Conservation (phyloP, 1,284 basidiomycete species). For the Pseudozyma tsukubaensis region DNA sequence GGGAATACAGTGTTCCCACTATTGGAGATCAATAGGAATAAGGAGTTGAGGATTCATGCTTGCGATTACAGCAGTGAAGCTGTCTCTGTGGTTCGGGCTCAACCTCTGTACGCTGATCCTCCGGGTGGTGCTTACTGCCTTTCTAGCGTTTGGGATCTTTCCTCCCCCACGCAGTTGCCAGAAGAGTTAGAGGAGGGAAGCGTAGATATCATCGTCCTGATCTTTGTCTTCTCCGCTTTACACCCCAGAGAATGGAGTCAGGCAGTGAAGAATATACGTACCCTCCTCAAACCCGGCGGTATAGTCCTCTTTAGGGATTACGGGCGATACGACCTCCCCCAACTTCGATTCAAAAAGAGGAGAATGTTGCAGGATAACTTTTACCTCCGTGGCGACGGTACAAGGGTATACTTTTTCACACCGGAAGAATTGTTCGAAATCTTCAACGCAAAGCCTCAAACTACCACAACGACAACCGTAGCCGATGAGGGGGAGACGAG, state of each 20-base stretch:
- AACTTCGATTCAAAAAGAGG: conserved; percentile 89
- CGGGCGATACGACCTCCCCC: conserved; percentile 87
- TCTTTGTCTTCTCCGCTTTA: conserved; percentile 93
- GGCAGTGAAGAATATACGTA: conserved; percentile 82
- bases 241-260: conserved; percentile 91
- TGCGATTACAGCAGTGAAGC: conserved; percentile 93
- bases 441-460: conserved; percentile 54
- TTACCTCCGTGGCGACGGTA: conserved; percentile 85
- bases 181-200: conserved; percentile 69
- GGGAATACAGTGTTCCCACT: conserved; percentile 95
- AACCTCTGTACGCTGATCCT: conserved; percentile 39
- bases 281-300: conserved; percentile 87
- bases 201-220: conserved; percentile 89
- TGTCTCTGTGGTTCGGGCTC: conserved; percentile 82
- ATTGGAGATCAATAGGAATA: conserved; percentile 83
- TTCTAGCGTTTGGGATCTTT: conserved; percentile 91
- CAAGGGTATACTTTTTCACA: conserved; percentile 72
- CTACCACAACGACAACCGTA: conserved; percentile 15
- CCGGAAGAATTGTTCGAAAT: conserved; percentile 59
- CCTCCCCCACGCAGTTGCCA: conserved; percentile 66
- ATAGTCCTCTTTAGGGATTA: conserved; percentile 90
- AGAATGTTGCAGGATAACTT: conserved; percentile 88
- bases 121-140: conserved; percentile 72
- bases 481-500: not conserved
- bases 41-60: conserved; percentile 78